Base-by-base conservation (phyloP, 805 yeast species). In the Candida awuae region DNA sequence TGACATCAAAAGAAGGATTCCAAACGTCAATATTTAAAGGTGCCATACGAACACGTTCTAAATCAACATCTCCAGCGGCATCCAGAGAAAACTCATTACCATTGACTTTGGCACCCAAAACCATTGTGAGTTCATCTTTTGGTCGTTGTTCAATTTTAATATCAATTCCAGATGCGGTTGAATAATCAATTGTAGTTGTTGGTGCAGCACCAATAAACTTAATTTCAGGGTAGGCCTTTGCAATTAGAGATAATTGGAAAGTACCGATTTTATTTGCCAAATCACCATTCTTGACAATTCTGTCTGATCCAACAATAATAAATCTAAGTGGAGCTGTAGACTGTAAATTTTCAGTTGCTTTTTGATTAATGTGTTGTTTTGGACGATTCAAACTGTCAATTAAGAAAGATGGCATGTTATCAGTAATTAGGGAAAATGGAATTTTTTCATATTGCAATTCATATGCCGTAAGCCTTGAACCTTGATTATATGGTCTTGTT, bases 181-280 rank as follows among this genome's bases (percentile, higher is more conserved):
- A 61, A 43, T 70, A 61, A 58, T 90, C 98, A 47, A 90, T 78
- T 0, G 97, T 86, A 1, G 97, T 87, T 33, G 75, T 83, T 36
- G 97, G 97, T 1, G 97, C 97, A 21, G 96, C 97, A 8, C 92
- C 95, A 32, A 85, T 77, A 52, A 92, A 90, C 54, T 80, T 81
- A 51, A 88, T 77, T 6, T 75, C 79, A 39, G 71, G 71, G 37
- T 73, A 73, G 44, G 65, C 66, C 43, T 79, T 71, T 15, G 94
- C 80, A 42, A 86, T 64, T 10, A 80, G 67, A 0, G 97, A 82
- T 47, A 90, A 63, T 62, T 88, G 97, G 62, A 77, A 84, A 0
- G 97, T 92, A 17, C 98, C 98, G 37, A 90, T 90, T 63, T 90
- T 90, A 63, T 90, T 90, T 1, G 97, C 97, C 22, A 95, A 78